Percentiles rank a stretch among this genome's conserved stretches.
These are phyloP conservation scores for Raffaelea albimanens DNA, from an alignment of 2,329 filamentous ascomycete genomes.

Conservation along the genomic window DNA sequence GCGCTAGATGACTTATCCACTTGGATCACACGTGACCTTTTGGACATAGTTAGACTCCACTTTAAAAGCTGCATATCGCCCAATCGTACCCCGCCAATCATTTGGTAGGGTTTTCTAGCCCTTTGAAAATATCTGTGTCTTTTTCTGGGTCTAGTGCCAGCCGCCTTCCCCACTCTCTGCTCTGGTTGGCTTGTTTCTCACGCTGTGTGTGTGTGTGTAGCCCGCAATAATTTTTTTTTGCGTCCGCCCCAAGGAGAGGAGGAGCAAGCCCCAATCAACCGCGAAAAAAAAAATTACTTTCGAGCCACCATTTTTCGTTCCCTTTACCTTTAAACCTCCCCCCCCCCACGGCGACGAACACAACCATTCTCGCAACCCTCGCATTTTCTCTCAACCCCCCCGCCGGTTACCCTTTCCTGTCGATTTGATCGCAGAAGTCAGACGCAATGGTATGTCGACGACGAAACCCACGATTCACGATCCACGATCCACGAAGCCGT, in stretches of 20 bases:
- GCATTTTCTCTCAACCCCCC: conserved; percentile 15
- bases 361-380: conserved; percentile 1
- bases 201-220: neutral
- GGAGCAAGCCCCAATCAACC: too few relatives aligned
- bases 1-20: too few relatives aligned
- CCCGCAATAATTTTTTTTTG: conserved; percentile 7
- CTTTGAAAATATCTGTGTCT: conserved; percentile 25
- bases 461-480: too few relatives aligned
- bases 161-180: neutral
- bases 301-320: too few relatives aligned
- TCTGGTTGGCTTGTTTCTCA: neutral
- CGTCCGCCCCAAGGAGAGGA: too few relatives aligned
- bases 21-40: too few relatives aligned
- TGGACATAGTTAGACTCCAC: too few relatives aligned
- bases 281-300: too few relatives aligned
- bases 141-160: neutral
- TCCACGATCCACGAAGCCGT: too few relatives aligned
- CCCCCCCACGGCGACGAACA: too few relatives aligned
- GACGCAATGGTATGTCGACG: conserved; percentile 45
- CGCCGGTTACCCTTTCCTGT: neutral
- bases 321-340: neutral
- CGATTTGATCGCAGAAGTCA: conserved; percentile 38
- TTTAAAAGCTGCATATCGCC: neutral
- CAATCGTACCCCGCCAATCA: neutral
- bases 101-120: conserved; percentile 34